A percentile compares a stretch with the other conserved stretches of the same genome.
phyloP scores from a whole-genome alignment of 2,329 filamentous ascomycete genomes.

The Lasiodiplodia gonubiensis region DNA sequence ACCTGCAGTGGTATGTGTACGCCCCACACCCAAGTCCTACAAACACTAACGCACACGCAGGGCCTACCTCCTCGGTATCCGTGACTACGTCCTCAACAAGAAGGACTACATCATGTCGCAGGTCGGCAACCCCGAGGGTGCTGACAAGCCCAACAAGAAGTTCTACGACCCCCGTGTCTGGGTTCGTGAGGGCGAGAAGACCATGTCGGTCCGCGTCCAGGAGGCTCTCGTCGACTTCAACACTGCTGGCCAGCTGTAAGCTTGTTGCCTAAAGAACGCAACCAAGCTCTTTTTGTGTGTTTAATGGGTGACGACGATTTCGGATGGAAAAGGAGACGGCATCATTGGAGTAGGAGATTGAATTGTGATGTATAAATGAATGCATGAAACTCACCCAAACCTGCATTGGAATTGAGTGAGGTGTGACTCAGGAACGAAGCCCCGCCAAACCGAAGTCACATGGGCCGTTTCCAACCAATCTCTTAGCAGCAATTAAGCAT shows the following conservation, averaged over 20 bases:
- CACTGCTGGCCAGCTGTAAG: slow-evolving; percentile 75
- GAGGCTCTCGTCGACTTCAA: slow-evolving; percentile 92
- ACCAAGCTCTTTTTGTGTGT: slow-evolving; percentile 13
- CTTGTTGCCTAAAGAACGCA: slow-evolving; percentile 4
- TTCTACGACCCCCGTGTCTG: slow-evolving; percentile 81
- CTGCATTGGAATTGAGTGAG: not conserved
- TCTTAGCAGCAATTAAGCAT: not conserved
- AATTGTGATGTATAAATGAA: slow-evolving; percentile 28
- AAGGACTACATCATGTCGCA: slow-evolving; percentile 88
- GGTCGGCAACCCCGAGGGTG: slow-evolving; percentile 94
- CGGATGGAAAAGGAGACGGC: slow-evolving; percentile 1
- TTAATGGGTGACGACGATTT: slow-evolving; percentile 12
- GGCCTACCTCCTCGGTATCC: slow-evolving; percentile 88
- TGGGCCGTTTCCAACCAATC: not conserved
- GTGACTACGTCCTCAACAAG: slow-evolving; percentile 92
- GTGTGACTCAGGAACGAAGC: not conserved
- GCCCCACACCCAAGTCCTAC: no score
- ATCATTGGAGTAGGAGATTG: slow-evolving; percentile 25
- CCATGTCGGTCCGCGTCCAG: slow-evolving; percentile 81
- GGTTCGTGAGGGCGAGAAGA: slow-evolving; percentile 97
- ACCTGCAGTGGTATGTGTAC: slow-evolving; percentile 70
- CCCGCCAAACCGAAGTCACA: not conserved
- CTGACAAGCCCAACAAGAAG: slow-evolving; percentile 99
- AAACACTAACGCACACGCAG: slow-evolving; percentile 39
- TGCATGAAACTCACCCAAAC: slow-evolving; percentile 18